Conservation (phyloP, 1,284 basidiomycete species). For the Ganoderma resinaceum region DNA sequence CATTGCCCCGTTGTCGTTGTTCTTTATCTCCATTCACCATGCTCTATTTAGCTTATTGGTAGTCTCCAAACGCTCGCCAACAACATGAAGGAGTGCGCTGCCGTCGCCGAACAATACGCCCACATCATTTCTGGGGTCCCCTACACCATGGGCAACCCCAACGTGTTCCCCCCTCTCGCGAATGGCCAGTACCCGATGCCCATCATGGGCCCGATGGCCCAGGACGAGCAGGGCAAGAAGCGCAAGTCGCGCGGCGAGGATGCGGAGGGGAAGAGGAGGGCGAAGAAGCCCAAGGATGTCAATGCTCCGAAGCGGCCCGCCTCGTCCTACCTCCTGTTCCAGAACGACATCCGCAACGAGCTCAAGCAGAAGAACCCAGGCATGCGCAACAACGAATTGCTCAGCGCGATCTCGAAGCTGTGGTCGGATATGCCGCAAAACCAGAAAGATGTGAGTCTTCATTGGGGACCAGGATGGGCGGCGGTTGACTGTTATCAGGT, state of each 20-base stretch:
- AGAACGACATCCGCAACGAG: conserved; percentile 87
- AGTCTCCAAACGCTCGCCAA: conserved; percentile 62
- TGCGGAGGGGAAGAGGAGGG: conserved; percentile 53
- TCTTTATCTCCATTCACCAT: conserved; percentile 13
- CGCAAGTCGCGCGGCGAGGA: conserved; percentile 55
- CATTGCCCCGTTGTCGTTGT: conserved; percentile 9
- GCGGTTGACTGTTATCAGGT: conserved; percentile 33
- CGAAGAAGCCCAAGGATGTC: conserved; percentile 82
- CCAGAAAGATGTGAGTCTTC: conserved; percentile 72
- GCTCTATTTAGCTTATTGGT: conserved; percentile 51
- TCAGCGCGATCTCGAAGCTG: conserved; percentile 73
- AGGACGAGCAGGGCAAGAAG: conserved; percentile 46
- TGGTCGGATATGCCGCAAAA: conserved; percentile 77
- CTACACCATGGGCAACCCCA: conserved; percentile 28
- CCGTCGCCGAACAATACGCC: conserved; percentile 59
- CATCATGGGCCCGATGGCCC: conserved; percentile 33
- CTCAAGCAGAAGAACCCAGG: conserved; percentile 72
- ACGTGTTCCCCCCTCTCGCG: conserved; percentile 21
- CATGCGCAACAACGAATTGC: conserved; percentile 76
- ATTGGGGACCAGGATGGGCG: not conserved
- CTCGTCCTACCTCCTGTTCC: conserved; percentile 95
- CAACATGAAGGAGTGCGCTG: conserved; percentile 64
- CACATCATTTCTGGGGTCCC: conserved; percentile 36
- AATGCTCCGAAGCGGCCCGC: conserved; percentile 95
- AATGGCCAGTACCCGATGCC: conserved; percentile 37